Percentiles rank a stretch among this genome's conserved stretches.
These are phyloP conservation scores for Discostella pseudostelligera DNA, from an alignment of 108 stramenopile genomes.

Conservation along the genomic window DNA sequence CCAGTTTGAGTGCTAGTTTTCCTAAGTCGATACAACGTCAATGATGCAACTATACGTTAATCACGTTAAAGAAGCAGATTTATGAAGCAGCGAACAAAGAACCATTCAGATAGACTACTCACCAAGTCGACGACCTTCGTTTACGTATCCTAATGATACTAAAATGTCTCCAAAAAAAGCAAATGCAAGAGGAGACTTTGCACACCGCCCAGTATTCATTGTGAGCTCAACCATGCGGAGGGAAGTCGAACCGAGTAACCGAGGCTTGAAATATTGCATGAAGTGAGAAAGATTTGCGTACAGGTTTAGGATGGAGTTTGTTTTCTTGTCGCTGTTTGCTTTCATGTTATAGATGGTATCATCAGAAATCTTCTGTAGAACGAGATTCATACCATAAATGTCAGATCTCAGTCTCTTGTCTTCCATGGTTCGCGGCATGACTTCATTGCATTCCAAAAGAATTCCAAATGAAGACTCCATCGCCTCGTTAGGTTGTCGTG, in stretches of 20 bases:
- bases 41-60: background rate
- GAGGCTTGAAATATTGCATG: constrained; percentile 1
- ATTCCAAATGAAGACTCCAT: background rate
- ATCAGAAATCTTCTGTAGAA: constrained; percentile 8
- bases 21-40: no score
- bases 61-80: background rate
- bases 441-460: background rate
- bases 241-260: background rate
- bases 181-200: constrained; percentile 22
- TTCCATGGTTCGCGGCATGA: background rate
- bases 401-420: background rate
- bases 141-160: background rate
- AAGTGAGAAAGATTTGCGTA: constrained; percentile 4
- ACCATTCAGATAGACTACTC: background rate
- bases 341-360: constrained; percentile 9
- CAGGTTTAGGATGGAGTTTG: constrained; percentile 8
- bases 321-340: constrained; percentile 8
- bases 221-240: constrained; percentile 26
- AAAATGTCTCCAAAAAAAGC: constrained; percentile 10
- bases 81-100: background rate
- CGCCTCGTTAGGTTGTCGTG: background rate
- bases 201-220: constrained; percentile 11
- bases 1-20: constrained; percentile 7
- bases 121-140: background rate
- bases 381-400: background rate